Evolutionary conservation across 371 early-diverging fungal genomes (phyloP).

Genomic region (Apophysomyces elegans): DNA sequence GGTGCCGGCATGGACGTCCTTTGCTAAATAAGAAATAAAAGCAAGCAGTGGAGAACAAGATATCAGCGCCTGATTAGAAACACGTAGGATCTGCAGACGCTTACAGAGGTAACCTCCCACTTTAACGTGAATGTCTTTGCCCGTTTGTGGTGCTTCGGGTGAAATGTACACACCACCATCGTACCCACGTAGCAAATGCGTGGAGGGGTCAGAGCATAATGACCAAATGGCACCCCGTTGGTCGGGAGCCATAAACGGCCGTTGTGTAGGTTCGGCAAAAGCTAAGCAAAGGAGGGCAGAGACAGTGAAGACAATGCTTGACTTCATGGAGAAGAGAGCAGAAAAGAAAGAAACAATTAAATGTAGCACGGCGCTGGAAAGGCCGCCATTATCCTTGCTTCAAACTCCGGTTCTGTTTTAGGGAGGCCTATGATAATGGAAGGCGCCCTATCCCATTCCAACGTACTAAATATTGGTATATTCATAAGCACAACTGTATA

Average conservation of each 20-base stretch:
- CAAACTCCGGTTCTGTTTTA: no score
- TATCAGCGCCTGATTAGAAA: no score
- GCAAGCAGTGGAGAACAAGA: not conserved
- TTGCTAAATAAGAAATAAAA: slow-evolving; percentile 23
- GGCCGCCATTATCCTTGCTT: no score
- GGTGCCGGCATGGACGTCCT: slow-evolving; percentile 39
- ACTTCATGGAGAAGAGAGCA: not conserved
- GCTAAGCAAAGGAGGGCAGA: not conserved
- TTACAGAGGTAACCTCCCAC: slow-evolving; percentile 45
- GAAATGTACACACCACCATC: slow-evolving; percentile 44
- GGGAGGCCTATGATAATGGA: no score
- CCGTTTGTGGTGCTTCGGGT: slow-evolving; percentile 40
- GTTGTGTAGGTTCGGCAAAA: slow-evolving; percentile 18
- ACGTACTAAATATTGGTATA: not conserved
- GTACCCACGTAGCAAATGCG: slow-evolving; percentile 42
- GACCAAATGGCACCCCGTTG: slow-evolving; percentile 53
- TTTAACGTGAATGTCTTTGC: slow-evolving; percentile 47
- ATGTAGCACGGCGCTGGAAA: no score
- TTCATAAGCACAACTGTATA: no score
- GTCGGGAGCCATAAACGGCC: slow-evolving; percentile 35
- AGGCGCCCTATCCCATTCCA: not conserved
- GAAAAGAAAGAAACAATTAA: not conserved
- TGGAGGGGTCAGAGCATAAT: slow-evolving; percentile 38
- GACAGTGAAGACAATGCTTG: not conserved
- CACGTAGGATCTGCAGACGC: not conserved